Evolutionary conservation across 1,284 basidiomycete species (phyloP).

Genomic region (Pisolithus thermaeus): DNA sequence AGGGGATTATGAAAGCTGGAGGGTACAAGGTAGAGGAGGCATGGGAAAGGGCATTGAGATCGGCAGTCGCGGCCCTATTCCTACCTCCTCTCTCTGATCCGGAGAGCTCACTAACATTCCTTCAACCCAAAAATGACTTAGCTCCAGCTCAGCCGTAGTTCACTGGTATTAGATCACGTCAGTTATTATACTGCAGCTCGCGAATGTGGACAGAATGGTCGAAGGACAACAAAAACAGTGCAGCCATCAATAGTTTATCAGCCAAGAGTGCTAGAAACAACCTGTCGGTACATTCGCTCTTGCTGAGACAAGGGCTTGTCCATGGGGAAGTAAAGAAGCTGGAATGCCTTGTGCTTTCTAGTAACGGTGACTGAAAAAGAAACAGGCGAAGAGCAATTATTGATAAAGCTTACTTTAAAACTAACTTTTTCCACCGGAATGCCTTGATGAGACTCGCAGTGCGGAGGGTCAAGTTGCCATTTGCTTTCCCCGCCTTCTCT

Average conservation of each 20-base stretch:
- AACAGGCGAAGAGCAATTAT: background rate
- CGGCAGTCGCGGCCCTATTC: conserved; percentile 72
- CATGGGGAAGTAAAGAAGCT: conserved; percentile 70
- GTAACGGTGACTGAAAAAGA: background rate
- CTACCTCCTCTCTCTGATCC: conserved; percentile 38
- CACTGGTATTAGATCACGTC: background rate
- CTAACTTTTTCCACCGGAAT: conserved; percentile 44
- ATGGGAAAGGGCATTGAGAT: conserved; percentile 80
- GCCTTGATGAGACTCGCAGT: conserved; percentile 35
- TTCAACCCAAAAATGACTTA: conserved; percentile 2
- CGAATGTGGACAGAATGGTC: background rate
- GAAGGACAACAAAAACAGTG: too few species aligned
- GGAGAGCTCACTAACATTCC: conserved; percentile 8
- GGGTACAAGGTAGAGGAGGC: conserved; percentile 80
- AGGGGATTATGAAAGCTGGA: conserved; percentile 79
- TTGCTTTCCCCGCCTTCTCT: background rate
- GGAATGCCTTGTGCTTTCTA: conserved; percentile 49
- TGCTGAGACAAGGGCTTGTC: conserved; percentile 45
- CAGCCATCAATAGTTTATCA: background rate
- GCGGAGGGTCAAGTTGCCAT: conserved; percentile 19
- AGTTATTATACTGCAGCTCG: background rate
- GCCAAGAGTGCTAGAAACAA: conserved; percentile 43
- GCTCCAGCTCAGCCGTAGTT: conserved; percentile 6
- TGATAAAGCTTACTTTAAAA: conserved; percentile 41
- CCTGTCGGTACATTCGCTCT: conserved; percentile 44